Conservation (phyloP, 148 eudicot species). For the Dysphania ambrosioides region DNA sequence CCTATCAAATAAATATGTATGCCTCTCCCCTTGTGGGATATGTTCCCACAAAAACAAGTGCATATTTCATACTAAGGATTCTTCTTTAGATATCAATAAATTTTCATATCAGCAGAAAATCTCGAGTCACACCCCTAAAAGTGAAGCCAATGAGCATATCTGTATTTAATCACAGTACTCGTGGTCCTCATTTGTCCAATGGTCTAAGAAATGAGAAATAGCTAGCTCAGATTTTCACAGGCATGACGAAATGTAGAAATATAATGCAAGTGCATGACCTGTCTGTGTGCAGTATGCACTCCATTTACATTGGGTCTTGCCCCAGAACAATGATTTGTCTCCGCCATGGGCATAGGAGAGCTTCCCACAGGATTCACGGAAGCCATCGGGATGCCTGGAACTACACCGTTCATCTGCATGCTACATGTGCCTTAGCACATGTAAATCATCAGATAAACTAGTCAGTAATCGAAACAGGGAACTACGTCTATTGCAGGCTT, state of each 20-base stretch:
- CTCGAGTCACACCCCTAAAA: not conserved
- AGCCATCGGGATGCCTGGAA: constrained; percentile 37
- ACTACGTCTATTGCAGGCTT: not conserved
- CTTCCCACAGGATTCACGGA: constrained; percentile 18
- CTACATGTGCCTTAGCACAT: constrained; percentile 31
- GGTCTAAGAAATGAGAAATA: not conserved
- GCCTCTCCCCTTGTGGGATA: not conserved
- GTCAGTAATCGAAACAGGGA: constrained; percentile 7
- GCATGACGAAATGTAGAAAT: not conserved
- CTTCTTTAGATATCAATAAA: not conserved
- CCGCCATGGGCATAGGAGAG: constrained; percentile 18
- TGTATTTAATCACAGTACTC: not conserved
- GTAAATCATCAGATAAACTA: constrained; percentile 15
- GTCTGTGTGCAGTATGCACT: constrained; percentile 24
- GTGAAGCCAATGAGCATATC: not conserved
- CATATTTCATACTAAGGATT: not conserved
- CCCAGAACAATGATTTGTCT: constrained; percentile 31
- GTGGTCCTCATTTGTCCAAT: not conserved
- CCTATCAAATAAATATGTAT: not conserved
- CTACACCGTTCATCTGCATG: constrained; percentile 23
- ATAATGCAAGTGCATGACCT: constrained; percentile 19
- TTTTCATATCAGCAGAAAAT: not conserved
- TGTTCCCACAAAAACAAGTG: not conserved
- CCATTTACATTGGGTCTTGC: constrained; percentile 24
- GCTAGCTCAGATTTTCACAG: not conserved